Evolutionary conservation across 768 basidiomycete species (phyloP).

Genomic region (Boletus rubropictus): DNA sequence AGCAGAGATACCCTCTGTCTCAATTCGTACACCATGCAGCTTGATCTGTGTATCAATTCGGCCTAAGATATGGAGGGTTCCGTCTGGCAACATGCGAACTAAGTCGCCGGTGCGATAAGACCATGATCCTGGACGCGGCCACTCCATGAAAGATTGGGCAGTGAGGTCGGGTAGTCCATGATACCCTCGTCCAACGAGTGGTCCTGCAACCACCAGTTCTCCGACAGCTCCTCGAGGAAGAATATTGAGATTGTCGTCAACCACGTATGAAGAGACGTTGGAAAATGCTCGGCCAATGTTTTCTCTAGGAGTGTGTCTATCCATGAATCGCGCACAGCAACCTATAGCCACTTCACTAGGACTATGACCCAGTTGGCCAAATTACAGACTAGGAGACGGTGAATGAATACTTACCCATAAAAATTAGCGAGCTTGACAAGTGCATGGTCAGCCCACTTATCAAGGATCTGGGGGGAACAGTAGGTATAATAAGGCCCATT

Average conservation of each 20-base stretch:
- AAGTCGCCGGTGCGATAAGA: slow-evolving; percentile 49
- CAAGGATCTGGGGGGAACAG: slow-evolving; percentile 29
- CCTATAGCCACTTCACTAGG: slow-evolving; percentile 52
- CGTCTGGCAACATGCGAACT: slow-evolving; percentile 46
- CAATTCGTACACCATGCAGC: slow-evolving; percentile 49
- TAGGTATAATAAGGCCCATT: background rate
- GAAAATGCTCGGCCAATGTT: slow-evolving; percentile 43
- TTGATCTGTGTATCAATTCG: slow-evolving; percentile 50
- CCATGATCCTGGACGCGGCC: slow-evolving; percentile 37
- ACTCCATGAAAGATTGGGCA: slow-evolving; percentile 41
- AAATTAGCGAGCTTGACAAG: slow-evolving; percentile 44
- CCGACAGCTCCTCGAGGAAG: slow-evolving; percentile 41
- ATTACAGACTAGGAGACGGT: background rate
- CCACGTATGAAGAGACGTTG: slow-evolving; percentile 34
- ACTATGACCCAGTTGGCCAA: slow-evolving; percentile 12
- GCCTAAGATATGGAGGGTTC: slow-evolving; percentile 44
- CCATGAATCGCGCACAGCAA: slow-evolving; percentile 43
- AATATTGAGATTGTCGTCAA: slow-evolving; percentile 38
- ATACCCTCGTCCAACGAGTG: slow-evolving; percentile 47
- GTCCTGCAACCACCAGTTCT: slow-evolving; percentile 47
- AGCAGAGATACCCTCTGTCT: slow-evolving; percentile 46
- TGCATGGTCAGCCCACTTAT: slow-evolving; percentile 45
- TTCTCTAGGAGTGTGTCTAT: slow-evolving; percentile 34
- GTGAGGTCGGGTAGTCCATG: slow-evolving; percentile 41
- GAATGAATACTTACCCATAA: slow-evolving; percentile 34